Percentiles rank a stretch among this genome's conserved stretches.
Evolutionary conservation across 1,284 basidiomycete genomes (phyloP).

Genomic region (Ceratobasidium sp.): DNA sequence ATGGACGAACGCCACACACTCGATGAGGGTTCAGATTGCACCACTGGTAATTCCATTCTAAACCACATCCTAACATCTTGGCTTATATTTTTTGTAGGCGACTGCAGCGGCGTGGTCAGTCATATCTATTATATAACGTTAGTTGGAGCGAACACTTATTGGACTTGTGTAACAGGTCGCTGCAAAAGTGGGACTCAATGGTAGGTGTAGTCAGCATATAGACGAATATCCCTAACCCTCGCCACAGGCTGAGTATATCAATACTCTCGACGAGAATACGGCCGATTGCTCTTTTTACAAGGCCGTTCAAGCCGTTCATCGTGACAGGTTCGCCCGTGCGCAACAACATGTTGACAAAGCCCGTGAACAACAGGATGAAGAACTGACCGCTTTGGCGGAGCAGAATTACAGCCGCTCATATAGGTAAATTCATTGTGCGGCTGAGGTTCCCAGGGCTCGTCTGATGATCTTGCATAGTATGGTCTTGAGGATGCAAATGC

Average conservation of each 20-base stretch:
- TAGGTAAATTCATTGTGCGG: conserved; percentile 51
- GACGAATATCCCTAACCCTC: not conserved
- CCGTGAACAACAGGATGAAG: conserved; percentile 62
- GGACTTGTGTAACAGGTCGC: conserved; percentile 34
- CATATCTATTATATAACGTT: not conserved
- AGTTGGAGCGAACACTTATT: not conserved
- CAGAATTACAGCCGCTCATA: conserved; percentile 67
- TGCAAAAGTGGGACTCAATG: conserved; percentile 67
- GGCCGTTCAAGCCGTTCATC: conserved; percentile 64
- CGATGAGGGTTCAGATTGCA: conserved; percentile 62
- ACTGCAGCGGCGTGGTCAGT: conserved; percentile 64
- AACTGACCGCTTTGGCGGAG: conserved; percentile 64
- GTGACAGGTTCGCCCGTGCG: conserved; percentile 61
- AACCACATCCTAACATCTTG: not conserved
- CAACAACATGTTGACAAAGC: conserved; percentile 63
- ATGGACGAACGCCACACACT: conserved; percentile 59
- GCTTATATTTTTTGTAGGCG: conserved; percentile 48
- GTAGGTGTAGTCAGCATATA: conserved; percentile 49
- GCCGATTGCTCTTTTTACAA: conserved; percentile 66
- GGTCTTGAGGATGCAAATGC: conserved; percentile 66
- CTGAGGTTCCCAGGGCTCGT: not conserved
- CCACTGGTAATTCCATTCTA: conserved; percentile 52
- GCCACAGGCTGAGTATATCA: conserved; percentile 57
- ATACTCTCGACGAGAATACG: conserved; percentile 63
- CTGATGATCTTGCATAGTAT: conserved; percentile 47